Percentiles rank a stretch among this genome's conserved stretches.
phyloP scores from a whole-genome alignment of 352 stramenopile genomes.

The Phytophthora sansomeana region DNA sequence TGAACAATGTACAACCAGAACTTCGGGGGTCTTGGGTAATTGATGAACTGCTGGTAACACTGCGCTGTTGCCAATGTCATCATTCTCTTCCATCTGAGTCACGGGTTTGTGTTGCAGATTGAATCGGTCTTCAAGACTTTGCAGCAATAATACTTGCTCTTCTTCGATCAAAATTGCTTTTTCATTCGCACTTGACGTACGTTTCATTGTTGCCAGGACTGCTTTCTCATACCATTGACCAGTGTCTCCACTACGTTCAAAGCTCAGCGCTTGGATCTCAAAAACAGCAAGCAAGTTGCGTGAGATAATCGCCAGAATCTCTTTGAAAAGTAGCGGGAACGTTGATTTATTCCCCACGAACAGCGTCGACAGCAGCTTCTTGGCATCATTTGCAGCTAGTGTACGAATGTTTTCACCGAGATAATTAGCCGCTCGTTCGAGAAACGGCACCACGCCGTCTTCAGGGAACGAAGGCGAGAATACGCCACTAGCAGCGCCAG shows the following conservation, averaged over 20 bases:
- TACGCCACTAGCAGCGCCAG: slow-evolving; percentile 55
- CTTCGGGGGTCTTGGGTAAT: slow-evolving; percentile 20
- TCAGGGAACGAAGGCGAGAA: slow-evolving; percentile 65
- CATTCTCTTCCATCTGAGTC: not conserved
- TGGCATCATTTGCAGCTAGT: slow-evolving; percentile 26
- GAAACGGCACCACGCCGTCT: slow-evolving; percentile 57
- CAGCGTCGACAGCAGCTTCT: slow-evolving; percentile 38
- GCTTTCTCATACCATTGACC: slow-evolving; percentile 15
- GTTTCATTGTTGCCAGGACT: slow-evolving; percentile 9
- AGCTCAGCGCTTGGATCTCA: slow-evolving; percentile 47
- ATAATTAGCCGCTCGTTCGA: slow-evolving; percentile 55
- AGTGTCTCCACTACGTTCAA: slow-evolving; percentile 12
- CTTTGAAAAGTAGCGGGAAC: slow-evolving; percentile 44
- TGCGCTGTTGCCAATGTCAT: not conserved
- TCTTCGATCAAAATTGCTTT: not conserved
- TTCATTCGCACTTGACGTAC: not conserved
- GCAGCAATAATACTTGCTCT: not conserved
- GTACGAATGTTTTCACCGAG: slow-evolving; percentile 58
- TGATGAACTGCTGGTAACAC: slow-evolving; percentile 12
- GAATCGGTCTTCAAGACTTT: slow-evolving; percentile 18
- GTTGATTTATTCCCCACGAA: slow-evolving; percentile 74
- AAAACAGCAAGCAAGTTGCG: slow-evolving; percentile 52
- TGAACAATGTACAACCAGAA: slow-evolving; percentile 31
- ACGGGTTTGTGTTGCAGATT: not conserved
- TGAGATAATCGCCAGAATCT: slow-evolving; percentile 45